Base-by-base conservation (phyloP, 2,329 filamentous ascomycete genomes). In the Fusarium secorum region DNA sequence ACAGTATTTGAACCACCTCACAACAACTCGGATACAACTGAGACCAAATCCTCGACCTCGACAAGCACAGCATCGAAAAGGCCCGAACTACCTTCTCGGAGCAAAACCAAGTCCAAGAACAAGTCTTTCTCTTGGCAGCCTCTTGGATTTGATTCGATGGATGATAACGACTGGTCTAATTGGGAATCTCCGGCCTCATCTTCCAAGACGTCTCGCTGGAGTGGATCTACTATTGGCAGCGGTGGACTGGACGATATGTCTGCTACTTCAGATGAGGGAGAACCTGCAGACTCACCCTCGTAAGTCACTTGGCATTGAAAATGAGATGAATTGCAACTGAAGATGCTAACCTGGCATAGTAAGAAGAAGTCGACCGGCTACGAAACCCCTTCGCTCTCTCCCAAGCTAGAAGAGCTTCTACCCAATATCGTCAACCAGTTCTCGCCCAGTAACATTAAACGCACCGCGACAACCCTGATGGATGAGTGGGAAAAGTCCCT, bases 381-480 rank as follows among this genome's bases (percentile, higher is more conserved):
- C 59, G 78, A 80, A 53, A 76, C 75, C 56, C 75, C 76, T 28
- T 66, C 79, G 30, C 78, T 82, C 46, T 77, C 82, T 24, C 81
- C 81, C 66, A 85, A 83, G 74, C 79, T 88, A 38, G 85, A 87
- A 79, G 83, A 90, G 76, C 78, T 89, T 63, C 78, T 92, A 32
- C 93, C 93, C 82, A 90, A 90, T 52, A 87, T 91, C 51, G 86
- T 97, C 60, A 90, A 90, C 77, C 90, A 91, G 70, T 82, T 94
- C 44, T 88, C 89, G 13, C 92, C 94, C 0, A 90, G 89, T 73
- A 94, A 93, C 75, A 83, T 98, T 73, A 93, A 94, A 78, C 88
- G 90, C 39, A 95, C 93, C 2, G 93, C 95, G n/a, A 92, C 90
- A 38, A 92, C 91, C 68, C 85, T 97, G 62, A 94, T 98, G 89